Conservation (phyloP, 2,329 filamentous ascomycete genomes). For the Microsporum audouinii region DNA sequence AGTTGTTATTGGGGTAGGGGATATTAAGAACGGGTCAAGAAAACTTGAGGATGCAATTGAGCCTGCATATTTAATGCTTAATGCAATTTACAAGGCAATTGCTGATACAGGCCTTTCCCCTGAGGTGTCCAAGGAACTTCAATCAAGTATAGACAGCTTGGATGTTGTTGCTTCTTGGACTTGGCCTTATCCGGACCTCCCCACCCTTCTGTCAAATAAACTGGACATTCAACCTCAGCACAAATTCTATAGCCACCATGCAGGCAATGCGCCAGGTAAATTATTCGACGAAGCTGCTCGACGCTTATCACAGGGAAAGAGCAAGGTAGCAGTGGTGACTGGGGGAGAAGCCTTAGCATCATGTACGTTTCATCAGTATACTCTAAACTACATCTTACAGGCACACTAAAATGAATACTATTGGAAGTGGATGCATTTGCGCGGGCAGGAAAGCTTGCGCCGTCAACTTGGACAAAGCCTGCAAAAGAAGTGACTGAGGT, state of each 20-base stretch:
- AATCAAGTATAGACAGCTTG: constrained; percentile 45
- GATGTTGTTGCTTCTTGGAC: constrained; percentile 53
- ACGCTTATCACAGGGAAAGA: constrained; percentile 43
- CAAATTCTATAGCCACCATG: constrained; percentile 45
- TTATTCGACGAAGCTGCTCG: constrained; percentile 54
- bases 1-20: constrained; percentile 53
- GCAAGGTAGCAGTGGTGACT: constrained; percentile 47
- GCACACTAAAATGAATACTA: constrained; percentile 1
- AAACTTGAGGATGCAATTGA: constrained; percentile 44
- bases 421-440: constrained; percentile 42
- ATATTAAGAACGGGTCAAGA: constrained; percentile 48
- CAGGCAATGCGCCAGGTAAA: constrained; percentile 51
- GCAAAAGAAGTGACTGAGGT: constrained; percentile 38
- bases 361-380: constrained; percentile 20
- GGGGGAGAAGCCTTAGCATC: constrained; percentile 56
- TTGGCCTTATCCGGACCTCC: constrained; percentile 52
- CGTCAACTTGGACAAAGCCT: constrained; percentile 48
- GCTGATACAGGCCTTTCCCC: constrained; percentile 36
- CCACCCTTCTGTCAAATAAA: constrained; percentile 41
- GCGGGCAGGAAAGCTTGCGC: constrained; percentile 43
- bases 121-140: constrained; percentile 26
- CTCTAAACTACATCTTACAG: constrained; percentile 3
- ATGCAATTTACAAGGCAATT: constrained; percentile 43
- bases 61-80: constrained; percentile 47
- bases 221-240: constrained; percentile 41